Conservation (phyloP, 306 rosid species). For the Canavalia gladiata region DNA sequence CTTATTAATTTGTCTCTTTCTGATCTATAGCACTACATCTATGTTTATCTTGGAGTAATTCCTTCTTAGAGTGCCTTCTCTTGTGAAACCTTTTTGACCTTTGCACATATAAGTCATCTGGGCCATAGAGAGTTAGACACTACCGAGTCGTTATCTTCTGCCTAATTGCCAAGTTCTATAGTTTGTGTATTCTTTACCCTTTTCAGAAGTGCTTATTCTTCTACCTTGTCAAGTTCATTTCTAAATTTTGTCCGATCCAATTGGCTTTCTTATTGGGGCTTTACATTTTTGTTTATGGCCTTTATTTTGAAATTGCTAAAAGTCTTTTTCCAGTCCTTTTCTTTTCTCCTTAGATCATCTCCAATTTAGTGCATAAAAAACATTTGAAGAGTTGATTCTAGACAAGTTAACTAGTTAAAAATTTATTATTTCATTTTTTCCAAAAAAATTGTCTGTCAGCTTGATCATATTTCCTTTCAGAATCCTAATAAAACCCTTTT, state of each 20-base stretch:
- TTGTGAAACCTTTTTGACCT: background rate
- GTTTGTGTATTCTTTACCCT: background rate
- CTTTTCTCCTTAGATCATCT: background rate
- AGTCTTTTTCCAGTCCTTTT: background rate
- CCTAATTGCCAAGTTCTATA: background rate
- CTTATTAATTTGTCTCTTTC: background rate
- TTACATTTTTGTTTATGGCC: conserved; percentile 5
- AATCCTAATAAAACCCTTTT: background rate
- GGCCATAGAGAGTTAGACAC: background rate
- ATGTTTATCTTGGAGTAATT: background rate
- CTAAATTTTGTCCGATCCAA: background rate
- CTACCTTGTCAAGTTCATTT: conserved; percentile 10
- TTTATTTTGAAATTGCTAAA: background rate
- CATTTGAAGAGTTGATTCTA: background rate
- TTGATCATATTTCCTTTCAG: conserved; percentile 4
- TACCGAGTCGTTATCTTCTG: conserved; percentile 5
- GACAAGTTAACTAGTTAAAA: background rate
- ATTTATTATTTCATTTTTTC: background rate
- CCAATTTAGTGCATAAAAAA: background rate
- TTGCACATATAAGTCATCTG: background rate
- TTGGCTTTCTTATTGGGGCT: background rate
- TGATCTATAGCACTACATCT: background rate
- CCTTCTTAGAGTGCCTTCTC: background rate
- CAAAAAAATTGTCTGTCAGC: background rate
- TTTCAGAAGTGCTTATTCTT: background rate